These are phyloP conservation scores for Cajanus cajan DNA, from an alignment of 306 rosid species.

Conservation along the genomic window DNA sequence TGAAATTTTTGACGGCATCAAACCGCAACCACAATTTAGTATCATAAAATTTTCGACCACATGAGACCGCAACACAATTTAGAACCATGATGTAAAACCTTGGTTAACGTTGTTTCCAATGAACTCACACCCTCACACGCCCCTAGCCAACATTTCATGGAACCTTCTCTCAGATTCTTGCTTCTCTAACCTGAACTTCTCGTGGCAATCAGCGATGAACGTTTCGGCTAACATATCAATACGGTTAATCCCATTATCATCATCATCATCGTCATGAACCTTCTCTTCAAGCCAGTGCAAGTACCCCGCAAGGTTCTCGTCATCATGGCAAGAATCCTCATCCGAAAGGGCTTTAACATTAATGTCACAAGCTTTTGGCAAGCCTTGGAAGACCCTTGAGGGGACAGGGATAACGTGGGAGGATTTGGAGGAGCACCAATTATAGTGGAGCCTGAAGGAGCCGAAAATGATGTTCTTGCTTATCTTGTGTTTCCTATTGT, in stretches of 20 bases:
- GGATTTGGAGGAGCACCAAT: constrained; percentile 72
- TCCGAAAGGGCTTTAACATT: background rate
- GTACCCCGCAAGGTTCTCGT: constrained; percentile 66
- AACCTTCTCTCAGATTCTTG: constrained; percentile 80
- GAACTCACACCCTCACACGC: constrained; percentile 31
- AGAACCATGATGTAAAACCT: background rate
- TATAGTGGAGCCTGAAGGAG: constrained; percentile 85
- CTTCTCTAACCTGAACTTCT: constrained; percentile 81
- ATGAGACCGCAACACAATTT: no score
- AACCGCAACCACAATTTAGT: no score
- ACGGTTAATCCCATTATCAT: constrained; percentile 36
- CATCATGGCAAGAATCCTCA: constrained; percentile 2
- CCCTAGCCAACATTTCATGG: constrained; percentile 81
- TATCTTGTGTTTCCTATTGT: constrained; percentile 5
- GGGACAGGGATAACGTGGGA: constrained; percentile 65
- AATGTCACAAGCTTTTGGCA: background rate
- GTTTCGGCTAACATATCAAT: constrained; percentile 67
- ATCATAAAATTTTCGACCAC: no score
- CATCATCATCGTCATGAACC: constrained; percentile 1
- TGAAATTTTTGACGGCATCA: no score
- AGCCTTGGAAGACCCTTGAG: constrained; percentile 43
- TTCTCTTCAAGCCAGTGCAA: constrained; percentile 84
- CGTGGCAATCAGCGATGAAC: constrained; percentile 81
- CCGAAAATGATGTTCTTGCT: constrained; percentile 58
- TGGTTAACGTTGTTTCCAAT: background rate